These are phyloP conservation scores for Crepidotus sp. DNA, from an alignment of 1,284 basidiomycete species.

Conservation along the genomic window DNA sequence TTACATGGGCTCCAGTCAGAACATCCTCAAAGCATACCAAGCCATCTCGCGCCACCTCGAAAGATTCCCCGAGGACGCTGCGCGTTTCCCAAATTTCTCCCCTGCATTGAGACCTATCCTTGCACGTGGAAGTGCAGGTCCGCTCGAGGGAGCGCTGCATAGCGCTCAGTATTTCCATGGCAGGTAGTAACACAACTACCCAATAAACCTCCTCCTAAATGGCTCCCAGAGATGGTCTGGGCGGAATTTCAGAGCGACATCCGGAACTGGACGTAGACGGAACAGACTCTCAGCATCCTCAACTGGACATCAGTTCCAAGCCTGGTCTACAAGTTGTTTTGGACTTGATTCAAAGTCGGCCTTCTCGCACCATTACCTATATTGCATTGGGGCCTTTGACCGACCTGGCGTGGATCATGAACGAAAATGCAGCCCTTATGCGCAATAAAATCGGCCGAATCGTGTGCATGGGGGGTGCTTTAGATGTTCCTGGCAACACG, in stretches of 20 bases:
- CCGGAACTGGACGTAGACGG: conserved; percentile 54
- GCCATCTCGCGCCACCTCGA: conserved; percentile 61
- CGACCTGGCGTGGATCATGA: conserved; percentile 69
- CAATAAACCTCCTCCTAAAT: conserved; percentile 17
- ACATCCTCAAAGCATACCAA: conserved; percentile 75
- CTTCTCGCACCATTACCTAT: conserved; percentile 67
- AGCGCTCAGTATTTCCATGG: conserved; percentile 86
- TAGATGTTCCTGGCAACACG: conserved; percentile 91
- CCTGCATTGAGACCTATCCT: conserved; percentile 48
- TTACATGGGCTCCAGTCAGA: conserved; percentile 38
- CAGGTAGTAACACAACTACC: conserved; percentile 28
- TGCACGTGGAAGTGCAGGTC: conserved; percentile 54
- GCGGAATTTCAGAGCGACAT: conserved; percentile 62
- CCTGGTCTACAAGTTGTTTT: conserved; percentile 60
- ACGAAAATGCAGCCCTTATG: conserved; percentile 46
- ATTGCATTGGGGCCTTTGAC: conserved; percentile 86
- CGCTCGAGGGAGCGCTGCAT: conserved; percentile 69
- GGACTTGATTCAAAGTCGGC: conserved; percentile 52
- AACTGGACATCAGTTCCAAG: conserved; percentile 27
- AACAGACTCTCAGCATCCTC: conserved; percentile 43
- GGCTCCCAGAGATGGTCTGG: conserved; percentile 65
- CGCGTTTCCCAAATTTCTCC: conserved; percentile 55
- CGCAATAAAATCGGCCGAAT: conserved; percentile 62
- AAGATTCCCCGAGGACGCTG: conserved; percentile 42
- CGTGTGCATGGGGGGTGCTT: conserved; percentile 91